Evolutionary conservation across 176 grass and related monocot species (phyloP), one percentile per base, ranked within the genome.

Genomic region (Musa schizocarpa): DNA sequence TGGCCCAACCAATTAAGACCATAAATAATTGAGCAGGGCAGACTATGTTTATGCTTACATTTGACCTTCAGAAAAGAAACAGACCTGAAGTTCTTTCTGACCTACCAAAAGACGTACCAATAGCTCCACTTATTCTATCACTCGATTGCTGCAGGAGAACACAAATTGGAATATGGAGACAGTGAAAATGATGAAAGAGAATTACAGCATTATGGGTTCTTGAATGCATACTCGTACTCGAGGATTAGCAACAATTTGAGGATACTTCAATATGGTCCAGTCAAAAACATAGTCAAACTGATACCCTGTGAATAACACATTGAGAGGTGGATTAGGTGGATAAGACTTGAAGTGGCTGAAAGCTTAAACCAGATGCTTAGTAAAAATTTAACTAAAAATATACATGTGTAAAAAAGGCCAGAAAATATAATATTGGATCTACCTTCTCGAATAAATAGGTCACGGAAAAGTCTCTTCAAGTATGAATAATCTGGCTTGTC

Each of bases 401-500:
- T 43, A 24, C 34, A 55, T 25, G 24, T 78, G 12, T 24, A 11
- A 29, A 21, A 8, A 53, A 50, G 12, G 2, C 9, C 11, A 29
- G 9, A 67, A 21, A 53, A 52, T 49, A 8, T 72, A 55, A 23
- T 80, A 2, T 50, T 55, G 65, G n/a, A 27, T 51, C 26, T 63
- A 92, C 90, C 86, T 72, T 92, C 89, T 23, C 90, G 81, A 69
- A 92, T 92, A 80, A 92, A 89, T 48, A 92, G 84, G 52, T 89
- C 90, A 20, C 81, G 86, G 56, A 92, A 92, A 9, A 92, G 64
- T 73, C 84, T 84, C 74, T 86, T 92, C 71, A 92, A 75, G 68
- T 92, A 89, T 63, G 86, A 89, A 70, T 92, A 92, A 68, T 92
- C 90, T 67, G 90, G 90, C 84, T 92, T 92, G 78, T 92, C 90